These are phyloP conservation scores for Corylus americana DNA, from an alignment of 306 rosid genomes.

Conservation along the genomic window DNA sequence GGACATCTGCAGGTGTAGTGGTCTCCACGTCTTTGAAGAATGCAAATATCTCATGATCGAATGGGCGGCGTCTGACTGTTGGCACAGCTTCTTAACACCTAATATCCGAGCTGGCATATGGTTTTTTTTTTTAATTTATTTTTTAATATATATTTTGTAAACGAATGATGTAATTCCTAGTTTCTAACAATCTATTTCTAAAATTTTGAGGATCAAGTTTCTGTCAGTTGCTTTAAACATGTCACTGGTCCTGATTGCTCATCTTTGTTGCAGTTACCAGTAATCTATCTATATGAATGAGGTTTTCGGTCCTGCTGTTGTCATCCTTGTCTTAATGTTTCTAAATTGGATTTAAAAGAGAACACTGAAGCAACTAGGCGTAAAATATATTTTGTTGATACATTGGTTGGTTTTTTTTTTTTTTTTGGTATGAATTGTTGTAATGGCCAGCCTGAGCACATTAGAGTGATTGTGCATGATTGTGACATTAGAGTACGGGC, in stretches of 20 bases:
- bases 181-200: not conserved
- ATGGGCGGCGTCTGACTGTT: not conserved
- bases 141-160: not conserved
- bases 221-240: not conserved
- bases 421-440: no score
- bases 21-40: slow-evolving; percentile 51
- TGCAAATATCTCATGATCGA: slow-evolving; percentile 50
- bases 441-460: no score
- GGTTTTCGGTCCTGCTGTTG: not conserved
- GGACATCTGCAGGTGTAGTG: slow-evolving; percentile 62
- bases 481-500: no score
- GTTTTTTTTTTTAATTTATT: not conserved
- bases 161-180: not conserved
- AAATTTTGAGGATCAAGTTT: not conserved
- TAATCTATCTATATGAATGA: not conserved
- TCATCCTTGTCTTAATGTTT: not conserved
- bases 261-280: not conserved
- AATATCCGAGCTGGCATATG: not conserved
- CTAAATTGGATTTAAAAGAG: not conserved
- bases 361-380: not conserved
- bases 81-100: slow-evolving; percentile 4
- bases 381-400: no score
- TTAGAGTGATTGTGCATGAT: no score
- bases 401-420: no score
- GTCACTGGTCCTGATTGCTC: not conserved